Percentiles rank a stretch among this genome's conserved stretches.
These are phyloP conservation scores for Crassisporium funariophilum DNA, from an alignment of 768 basidiomycete species.

Conservation along the genomic window DNA sequence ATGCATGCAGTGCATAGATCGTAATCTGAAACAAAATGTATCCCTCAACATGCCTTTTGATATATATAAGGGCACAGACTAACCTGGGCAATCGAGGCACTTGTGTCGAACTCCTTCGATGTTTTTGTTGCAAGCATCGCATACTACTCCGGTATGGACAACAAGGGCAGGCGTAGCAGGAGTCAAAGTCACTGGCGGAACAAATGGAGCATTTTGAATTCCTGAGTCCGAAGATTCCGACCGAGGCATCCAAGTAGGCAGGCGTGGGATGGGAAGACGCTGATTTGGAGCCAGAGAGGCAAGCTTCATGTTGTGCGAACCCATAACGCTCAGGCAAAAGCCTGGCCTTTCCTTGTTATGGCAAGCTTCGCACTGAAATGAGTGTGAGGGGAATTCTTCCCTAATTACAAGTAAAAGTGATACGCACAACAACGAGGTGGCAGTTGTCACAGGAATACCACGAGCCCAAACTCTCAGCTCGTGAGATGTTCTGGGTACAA, in stretches of 20 bases:
- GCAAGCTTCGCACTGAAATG: conserved; percentile 36
- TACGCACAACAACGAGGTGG: conserved; percentile 37
- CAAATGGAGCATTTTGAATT: conserved; percentile 5
- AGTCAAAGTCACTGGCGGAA: background rate
- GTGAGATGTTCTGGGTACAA: conserved; percentile 30
- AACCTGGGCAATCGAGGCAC: conserved; percentile 76
- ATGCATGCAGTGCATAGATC: conserved; percentile 71
- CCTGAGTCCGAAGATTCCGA: conserved; percentile 1
- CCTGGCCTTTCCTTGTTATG: conserved; percentile 16
- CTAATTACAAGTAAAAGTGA: background rate
- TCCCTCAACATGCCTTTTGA: background rate
- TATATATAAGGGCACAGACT: conserved; percentile 16
- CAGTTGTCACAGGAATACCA: conserved; percentile 42
- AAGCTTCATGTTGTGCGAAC: conserved; percentile 30
- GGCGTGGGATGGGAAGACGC: conserved; percentile 19
- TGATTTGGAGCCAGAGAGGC: conserved; percentile 5
- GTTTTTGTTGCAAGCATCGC: conserved; percentile 61
- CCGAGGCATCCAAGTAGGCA: conserved; percentile 14
- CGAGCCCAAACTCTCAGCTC: conserved; percentile 19
- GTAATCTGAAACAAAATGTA: conserved; percentile 49
- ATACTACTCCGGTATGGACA: conserved; percentile 62
- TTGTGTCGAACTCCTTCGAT: conserved; percentile 76
- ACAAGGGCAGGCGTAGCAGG: conserved; percentile 27
- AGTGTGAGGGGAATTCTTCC: conserved; percentile 1
- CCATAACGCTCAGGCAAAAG: conserved; percentile 31